These are phyloP conservation scores for Fusarium chuoi DNA, from an alignment of 2,329 filamentous ascomycete species.

Conservation along the genomic window DNA sequence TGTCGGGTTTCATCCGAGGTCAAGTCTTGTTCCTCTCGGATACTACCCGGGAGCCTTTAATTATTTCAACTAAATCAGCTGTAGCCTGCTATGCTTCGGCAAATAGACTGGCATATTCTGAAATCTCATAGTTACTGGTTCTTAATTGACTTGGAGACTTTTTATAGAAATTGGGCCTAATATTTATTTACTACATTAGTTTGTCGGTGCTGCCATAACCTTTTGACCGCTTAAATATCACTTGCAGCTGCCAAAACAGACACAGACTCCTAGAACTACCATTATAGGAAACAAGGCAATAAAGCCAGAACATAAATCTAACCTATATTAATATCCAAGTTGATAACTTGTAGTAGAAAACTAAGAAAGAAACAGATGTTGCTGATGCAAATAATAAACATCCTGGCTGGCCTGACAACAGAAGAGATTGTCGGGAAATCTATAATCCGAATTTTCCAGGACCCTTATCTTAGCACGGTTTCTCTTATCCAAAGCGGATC, in stretches of 20 bases:
- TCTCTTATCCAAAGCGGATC: background rate
- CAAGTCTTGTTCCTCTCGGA: background rate
- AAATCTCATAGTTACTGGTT: accelerated
- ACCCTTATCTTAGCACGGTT: background rate
- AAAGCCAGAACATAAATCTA: accelerated
- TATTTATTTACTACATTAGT: no score
- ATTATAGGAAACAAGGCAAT: accelerated
- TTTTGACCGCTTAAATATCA: no score
- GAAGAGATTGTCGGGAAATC: background rate
- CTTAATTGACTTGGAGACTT: accelerated
- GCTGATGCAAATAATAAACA: background rate
- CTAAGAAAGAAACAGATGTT: accelerated
- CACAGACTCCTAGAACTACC: no score
- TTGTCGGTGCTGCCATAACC: no score
- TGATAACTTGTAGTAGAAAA: accelerated
- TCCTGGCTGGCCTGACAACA: no score
- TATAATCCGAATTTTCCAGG: accelerated
- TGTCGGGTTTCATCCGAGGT: background rate
- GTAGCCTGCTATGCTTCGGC: no score
- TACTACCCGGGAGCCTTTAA: background rate
- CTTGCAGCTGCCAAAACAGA: no score
- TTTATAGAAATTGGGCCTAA: accelerated
- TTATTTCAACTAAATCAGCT: accelerated
- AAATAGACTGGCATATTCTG: background rate
- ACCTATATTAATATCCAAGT: accelerated